Conservation (phyloP, 1,284 basidiomycete species). For the Irpex rosettiformis region DNA sequence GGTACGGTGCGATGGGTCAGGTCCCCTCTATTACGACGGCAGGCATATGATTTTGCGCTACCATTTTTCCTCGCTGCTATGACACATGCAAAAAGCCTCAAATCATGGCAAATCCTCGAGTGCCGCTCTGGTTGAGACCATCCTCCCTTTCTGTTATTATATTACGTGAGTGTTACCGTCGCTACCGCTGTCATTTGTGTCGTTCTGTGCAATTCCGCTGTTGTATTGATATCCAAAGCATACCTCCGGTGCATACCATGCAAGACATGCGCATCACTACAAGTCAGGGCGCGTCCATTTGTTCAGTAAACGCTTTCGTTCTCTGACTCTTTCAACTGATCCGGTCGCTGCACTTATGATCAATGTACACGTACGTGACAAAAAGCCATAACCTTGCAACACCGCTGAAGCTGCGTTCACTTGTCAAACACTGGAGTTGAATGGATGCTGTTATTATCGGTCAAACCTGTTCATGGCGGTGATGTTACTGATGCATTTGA, state of each 20-base stretch:
- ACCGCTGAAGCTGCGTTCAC: not conserved
- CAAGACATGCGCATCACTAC: not conserved
- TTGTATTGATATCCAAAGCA: conserved; percentile 13
- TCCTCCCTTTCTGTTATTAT: not conserved
- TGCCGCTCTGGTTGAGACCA: not conserved
- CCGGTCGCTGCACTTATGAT: not conserved
- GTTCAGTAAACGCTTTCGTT: not conserved
- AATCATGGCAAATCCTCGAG: conserved; percentile 7
- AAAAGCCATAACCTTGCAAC: not conserved
- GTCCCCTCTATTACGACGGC: conserved; percentile 7
- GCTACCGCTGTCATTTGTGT: not conserved
- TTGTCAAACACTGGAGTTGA: too few relatives aligned
- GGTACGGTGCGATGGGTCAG: conserved; percentile 8
- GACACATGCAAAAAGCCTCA: conserved; percentile 16
- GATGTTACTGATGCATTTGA: not conserved
- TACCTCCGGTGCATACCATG: not conserved
- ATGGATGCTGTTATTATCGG: not conserved
- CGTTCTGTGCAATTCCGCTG: not conserved
- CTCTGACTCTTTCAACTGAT: not conserved
- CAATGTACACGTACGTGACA: not conserved
- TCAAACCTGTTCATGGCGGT: not conserved
- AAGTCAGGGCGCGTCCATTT: not conserved
- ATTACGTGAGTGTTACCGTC: not conserved
- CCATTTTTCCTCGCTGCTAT: conserved; percentile 13
- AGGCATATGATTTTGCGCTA: conserved; percentile 15